These are phyloP conservation scores for Amanita pseudoporphyria DNA, from an alignment of 768 basidiomycete genomes.

Conservation along the genomic window DNA sequence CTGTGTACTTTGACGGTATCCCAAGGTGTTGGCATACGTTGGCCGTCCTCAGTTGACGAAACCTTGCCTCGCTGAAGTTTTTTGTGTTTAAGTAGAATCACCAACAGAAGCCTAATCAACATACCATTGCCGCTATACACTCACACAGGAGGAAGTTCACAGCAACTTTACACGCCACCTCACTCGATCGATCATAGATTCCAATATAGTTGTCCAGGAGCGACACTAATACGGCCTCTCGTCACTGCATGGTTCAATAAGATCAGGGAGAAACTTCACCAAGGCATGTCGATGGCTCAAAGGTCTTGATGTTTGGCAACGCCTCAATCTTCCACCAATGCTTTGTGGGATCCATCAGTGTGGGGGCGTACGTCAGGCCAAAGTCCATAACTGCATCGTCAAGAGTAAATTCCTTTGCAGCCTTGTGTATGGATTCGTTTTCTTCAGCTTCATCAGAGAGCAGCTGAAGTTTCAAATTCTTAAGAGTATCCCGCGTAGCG, in stretches of 20 bases:
- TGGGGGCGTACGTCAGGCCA: constrained; percentile 1
- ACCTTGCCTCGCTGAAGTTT: not conserved
- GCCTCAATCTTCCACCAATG: constrained; percentile 7
- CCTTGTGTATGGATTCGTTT: no score
- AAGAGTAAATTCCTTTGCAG: constrained; percentile 5
- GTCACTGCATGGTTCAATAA: not conserved
- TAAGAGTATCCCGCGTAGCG: no score
- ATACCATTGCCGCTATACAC: constrained; percentile 7
- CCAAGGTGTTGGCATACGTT: constrained; percentile 9
- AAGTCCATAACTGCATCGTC: constrained; percentile 5
- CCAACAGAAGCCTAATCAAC: no score
- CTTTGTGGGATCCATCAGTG: not conserved
- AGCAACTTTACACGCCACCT: constrained; percentile 10
- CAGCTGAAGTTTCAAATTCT: no score
- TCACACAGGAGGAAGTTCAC: constrained; percentile 10
- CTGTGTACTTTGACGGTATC: constrained; percentile 12
- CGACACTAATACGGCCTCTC: constrained; percentile 2
- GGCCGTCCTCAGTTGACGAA: not conserved
- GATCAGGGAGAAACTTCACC: not conserved
- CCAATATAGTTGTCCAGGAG: constrained; percentile 7
- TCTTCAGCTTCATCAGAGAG: no score
- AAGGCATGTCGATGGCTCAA: constrained; percentile 9
- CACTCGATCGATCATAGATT: constrained; percentile 11
- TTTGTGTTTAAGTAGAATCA: no score
- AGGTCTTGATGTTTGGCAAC: constrained; percentile 6